Percentiles rank a stretch among this genome's conserved stretches.
These are phyloP conservation scores for Chloranthus sessilifolius DNA, from an alignment of 164 flowering plant species.

Conservation along the genomic window DNA sequence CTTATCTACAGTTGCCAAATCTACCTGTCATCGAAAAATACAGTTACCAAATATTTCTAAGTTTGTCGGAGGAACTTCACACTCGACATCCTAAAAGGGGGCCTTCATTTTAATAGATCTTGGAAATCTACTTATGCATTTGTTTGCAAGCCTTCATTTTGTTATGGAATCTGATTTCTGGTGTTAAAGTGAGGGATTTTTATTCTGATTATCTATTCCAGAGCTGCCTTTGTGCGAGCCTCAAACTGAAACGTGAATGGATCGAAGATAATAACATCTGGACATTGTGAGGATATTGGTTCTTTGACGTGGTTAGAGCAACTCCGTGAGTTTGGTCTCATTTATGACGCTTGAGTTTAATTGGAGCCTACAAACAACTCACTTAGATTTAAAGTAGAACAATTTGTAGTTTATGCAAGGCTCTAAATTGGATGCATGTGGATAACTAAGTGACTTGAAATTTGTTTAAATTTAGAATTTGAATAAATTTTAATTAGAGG, in stretches of 20 bases:
- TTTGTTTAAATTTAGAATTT: no score
- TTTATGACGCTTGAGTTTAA: no score
- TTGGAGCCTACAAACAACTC: no score
- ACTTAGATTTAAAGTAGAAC: no score
- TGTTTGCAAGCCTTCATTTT: slow-evolving; percentile 27
- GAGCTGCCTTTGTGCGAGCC: slow-evolving; percentile 96
- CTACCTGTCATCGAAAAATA: slow-evolving; percentile 53
- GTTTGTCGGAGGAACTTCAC: slow-evolving; percentile 93
- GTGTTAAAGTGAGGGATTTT: slow-evolving; percentile 66
- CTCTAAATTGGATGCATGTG: no score
- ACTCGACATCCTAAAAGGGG: slow-evolving; percentile 44
- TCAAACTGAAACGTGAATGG: slow-evolving; percentile 95
- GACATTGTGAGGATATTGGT: no score
- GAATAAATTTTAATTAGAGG: no score
- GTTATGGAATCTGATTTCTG: slow-evolving; percentile 7
- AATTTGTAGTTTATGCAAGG: no score
- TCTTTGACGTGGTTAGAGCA: no score
- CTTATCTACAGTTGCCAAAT: no score
- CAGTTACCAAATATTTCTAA: slow-evolving; percentile 76
- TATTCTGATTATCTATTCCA: slow-evolving; percentile 96
- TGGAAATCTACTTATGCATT: slow-evolving; percentile 75
- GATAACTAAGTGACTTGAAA: no score
- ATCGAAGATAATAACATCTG: slow-evolving; percentile 76
- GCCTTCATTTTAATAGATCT: slow-evolving; percentile 55
- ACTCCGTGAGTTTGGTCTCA: no score